Evolutionary conservation across 2,329 filamentous ascomycete species (phyloP).

Genomic region (Delphinella strobiligena): DNA sequence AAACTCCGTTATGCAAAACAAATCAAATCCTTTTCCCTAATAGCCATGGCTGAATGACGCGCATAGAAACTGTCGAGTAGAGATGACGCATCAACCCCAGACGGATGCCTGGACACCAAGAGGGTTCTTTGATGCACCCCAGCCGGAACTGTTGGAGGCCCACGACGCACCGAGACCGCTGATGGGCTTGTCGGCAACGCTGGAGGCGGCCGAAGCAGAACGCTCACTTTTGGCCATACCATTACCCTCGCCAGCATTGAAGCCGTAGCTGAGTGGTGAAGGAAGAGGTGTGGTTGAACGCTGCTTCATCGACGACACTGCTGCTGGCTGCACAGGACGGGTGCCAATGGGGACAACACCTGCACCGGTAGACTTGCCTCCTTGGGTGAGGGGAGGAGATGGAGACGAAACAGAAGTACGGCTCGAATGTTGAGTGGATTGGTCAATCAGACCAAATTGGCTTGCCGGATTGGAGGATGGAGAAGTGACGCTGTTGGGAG

Average conservation of each 20-base stretch:
- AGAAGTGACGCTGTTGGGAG: conserved; percentile 75
- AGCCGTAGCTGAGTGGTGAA: conserved; percentile 73
- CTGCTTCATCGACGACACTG: conserved; percentile 56
- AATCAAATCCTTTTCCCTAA: no score
- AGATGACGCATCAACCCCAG: conserved; percentile 55
- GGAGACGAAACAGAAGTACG: conserved; percentile 82
- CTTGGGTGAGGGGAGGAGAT: conserved; percentile 57
- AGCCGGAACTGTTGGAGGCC: conserved; percentile 60
- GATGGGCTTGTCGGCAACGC: conserved; percentile 39
- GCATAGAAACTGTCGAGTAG: no score
- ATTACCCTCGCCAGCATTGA: conserved; percentile 45
- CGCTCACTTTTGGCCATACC: conserved; percentile 39
- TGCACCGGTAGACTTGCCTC: conserved; percentile 44
- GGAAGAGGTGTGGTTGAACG: conserved; percentile 80
- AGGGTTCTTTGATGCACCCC: conserved; percentile 62
- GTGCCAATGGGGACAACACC: conserved; percentile 89
- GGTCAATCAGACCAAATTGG: conserved; percentile 34
- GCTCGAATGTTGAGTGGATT: conserved; percentile 49
- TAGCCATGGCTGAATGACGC: no score
- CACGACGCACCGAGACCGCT: conserved; percentile 49
- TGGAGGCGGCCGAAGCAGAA: conserved; percentile 46
- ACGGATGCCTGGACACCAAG: conserved; percentile 85
- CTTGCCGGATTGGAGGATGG: conserved; percentile 55
- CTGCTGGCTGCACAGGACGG: conserved; percentile 50
- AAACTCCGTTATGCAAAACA: no score